Percentiles rank a stretch among this genome's conserved stretches.
Conservation (phyloP, 371 early-diverging fungal species). For the Apophysomyces variabilis region DNA sequence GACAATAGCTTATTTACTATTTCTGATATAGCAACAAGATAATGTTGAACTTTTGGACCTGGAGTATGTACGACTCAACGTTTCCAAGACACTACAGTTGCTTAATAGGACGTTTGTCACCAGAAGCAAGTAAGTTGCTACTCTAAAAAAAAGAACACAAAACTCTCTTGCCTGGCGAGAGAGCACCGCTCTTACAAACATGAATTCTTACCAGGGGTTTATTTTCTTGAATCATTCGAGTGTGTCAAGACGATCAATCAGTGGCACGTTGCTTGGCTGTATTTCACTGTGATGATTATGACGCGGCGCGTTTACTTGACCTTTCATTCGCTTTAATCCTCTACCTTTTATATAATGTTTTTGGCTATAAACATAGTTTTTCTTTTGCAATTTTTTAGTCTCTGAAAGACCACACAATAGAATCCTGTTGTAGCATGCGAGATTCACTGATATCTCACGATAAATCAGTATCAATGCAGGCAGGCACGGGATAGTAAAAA, state of each 20-base stretch:
- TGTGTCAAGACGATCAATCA: constrained; percentile 16
- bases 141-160: constrained; percentile 33
- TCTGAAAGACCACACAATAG: too few species aligned
- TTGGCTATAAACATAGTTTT: too few species aligned
- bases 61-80: constrained; percentile 90
- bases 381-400: too few species aligned
- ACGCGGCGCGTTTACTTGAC: constrained; percentile 6
- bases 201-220: constrained; percentile 32
- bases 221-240: constrained; percentile 25
- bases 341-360: constrained; percentile 3
- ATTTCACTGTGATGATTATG: constrained; percentile 14
- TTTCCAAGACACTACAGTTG: constrained; percentile 45
- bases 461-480: too few species aligned
- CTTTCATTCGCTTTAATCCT: background rate
- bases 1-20: background rate
- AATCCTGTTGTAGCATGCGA: too few species aligned
- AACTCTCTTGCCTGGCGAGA: constrained; percentile 32
- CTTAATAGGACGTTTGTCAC: constrained; percentile 52
- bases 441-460: too few species aligned
- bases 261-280: constrained; percentile 21
- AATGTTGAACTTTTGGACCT: constrained; percentile 87
- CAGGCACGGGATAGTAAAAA: too few species aligned
- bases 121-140: constrained; percentile 50
- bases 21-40: constrained; percentile 81
- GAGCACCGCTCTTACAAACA: constrained; percentile 23